These are phyloP conservation scores for Dipteronia sinensis DNA, from an alignment of 345 rosid species.

Conservation along the genomic window DNA sequence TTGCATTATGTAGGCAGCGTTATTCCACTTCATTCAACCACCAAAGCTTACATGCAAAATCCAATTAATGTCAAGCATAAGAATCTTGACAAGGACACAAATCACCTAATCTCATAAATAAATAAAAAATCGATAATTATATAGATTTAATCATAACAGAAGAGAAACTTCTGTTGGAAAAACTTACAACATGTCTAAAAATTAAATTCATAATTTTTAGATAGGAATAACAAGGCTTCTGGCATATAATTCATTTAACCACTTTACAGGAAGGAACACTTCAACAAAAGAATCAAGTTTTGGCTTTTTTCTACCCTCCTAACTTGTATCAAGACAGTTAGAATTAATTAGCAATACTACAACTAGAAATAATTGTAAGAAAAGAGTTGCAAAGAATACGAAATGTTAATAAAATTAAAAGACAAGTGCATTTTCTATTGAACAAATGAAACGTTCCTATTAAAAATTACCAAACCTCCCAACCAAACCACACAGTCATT, in stretches of 20 bases:
- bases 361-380: not conserved
- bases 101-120: too few species aligned
- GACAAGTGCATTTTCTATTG: not conserved
- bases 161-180: not conserved
- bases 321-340: not conserved
- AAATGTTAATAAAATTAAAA: not conserved
- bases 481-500: not conserved
- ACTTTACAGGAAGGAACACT: not conserved
- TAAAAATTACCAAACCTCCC: not conserved
- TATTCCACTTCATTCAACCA: not conserved
- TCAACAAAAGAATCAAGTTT: not conserved
- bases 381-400: not conserved
- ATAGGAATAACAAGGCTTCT: not conserved
- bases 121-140: too few species aligned
- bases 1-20: not conserved
- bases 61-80: not conserved
- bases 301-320: not conserved
- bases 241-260: not conserved
- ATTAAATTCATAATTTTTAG: not conserved
- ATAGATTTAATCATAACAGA: not conserved
- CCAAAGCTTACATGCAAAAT: not conserved
- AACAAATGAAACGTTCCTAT: not conserved
- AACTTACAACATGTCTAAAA: not conserved
- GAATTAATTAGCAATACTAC: not conserved
- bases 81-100: not conserved